phyloP scores from a whole-genome alignment of 1,284 basidiomycete genomes.

The Paramarasmius palmivorus region DNA sequence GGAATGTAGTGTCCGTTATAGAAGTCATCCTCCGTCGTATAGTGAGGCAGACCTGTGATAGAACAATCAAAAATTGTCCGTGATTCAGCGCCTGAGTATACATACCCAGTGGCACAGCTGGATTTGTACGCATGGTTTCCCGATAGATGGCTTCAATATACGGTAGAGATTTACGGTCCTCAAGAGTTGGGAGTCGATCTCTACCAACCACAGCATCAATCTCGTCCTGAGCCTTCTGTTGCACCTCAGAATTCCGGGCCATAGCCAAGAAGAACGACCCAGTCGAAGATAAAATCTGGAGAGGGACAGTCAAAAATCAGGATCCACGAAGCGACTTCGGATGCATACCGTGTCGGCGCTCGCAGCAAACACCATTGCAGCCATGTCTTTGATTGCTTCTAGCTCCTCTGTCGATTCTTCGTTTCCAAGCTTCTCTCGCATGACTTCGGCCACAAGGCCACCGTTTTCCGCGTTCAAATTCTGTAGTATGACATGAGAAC shows the following conservation, averaged over 20 bases:
- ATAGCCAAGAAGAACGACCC: slow-evolving; percentile 1
- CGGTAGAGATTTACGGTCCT: neutral
- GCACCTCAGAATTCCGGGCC: neutral
- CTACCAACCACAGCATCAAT: slow-evolving; percentile 1
- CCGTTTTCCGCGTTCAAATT: too few relatives aligned
- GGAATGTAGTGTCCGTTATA: slow-evolving; percentile 34
- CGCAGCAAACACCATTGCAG: neutral
- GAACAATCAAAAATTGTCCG: too few relatives aligned
- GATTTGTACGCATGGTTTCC: neutral
- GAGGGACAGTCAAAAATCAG: neutral
- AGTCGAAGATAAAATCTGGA: neutral
- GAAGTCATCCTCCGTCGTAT: slow-evolving; percentile 28
- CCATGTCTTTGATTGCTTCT: too few relatives aligned
- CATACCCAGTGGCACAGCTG: too few relatives aligned
- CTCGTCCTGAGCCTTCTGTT: neutral
- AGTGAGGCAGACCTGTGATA: too few relatives aligned
- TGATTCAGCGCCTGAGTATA: too few relatives aligned
- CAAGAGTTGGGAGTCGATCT: neutral
- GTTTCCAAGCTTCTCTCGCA: too few relatives aligned
- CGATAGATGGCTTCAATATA: neutral
- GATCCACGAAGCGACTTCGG: too few relatives aligned
- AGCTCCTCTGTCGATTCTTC: too few relatives aligned
- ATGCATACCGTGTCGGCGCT: slow-evolving; percentile 3
- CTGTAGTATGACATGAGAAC: too few relatives aligned
- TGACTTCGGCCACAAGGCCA: too few relatives aligned